Percentiles rank a stretch among this genome's conserved stretches.
Conservation (phyloP, 2,329 filamentous ascomycete species). For the Penicillium sp. region DNA sequence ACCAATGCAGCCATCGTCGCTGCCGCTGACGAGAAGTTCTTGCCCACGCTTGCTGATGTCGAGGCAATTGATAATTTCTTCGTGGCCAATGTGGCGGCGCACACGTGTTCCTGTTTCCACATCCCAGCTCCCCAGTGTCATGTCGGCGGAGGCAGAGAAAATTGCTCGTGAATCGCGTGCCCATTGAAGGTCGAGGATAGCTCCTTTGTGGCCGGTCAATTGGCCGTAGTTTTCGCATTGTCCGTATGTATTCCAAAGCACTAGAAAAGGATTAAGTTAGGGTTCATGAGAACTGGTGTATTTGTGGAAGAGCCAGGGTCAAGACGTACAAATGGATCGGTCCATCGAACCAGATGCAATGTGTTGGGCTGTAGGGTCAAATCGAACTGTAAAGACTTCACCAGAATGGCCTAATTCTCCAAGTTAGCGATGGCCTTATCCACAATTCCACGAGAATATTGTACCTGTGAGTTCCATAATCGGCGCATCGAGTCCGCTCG, state of each 20-base stretch:
- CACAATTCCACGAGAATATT: conserved; percentile 29
- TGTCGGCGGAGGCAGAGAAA: conserved; percentile 92
- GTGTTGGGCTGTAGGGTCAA: conserved; percentile 82
- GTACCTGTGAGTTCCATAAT: conserved; percentile 90
- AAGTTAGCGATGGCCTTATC: conserved; percentile 12
- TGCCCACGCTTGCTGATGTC: conserved; percentile 88
- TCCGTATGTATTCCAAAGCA: conserved; percentile 91
- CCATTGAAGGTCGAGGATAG: conserved; percentile 92
- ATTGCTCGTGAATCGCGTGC: conserved; percentile 89
- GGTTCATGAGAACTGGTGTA: neutral
- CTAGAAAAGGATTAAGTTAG: conserved; percentile 48
- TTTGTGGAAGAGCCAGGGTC: neutral
- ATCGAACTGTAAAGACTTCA: conserved; percentile 87
- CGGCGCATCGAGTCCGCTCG: conserved; percentile 81
- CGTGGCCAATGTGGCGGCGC: conserved; percentile 87
- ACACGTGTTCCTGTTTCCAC: conserved; percentile 88
- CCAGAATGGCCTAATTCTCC: conserved; percentile 60
- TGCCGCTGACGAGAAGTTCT: conserved; percentile 85
- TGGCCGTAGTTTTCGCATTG: conserved; percentile 93
- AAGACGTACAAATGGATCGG: conserved; percentile 73
- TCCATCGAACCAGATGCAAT: conserved; percentile 98
- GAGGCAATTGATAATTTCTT: conserved; percentile 91
- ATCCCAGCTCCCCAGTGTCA: conserved; percentile 93
- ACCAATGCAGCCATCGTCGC: conserved; percentile 90
- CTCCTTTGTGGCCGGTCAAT: conserved; percentile 85